phyloP scores from a whole-genome alignment of 2,329 filamentous ascomycete species.

The Nemania sp. region DNA sequence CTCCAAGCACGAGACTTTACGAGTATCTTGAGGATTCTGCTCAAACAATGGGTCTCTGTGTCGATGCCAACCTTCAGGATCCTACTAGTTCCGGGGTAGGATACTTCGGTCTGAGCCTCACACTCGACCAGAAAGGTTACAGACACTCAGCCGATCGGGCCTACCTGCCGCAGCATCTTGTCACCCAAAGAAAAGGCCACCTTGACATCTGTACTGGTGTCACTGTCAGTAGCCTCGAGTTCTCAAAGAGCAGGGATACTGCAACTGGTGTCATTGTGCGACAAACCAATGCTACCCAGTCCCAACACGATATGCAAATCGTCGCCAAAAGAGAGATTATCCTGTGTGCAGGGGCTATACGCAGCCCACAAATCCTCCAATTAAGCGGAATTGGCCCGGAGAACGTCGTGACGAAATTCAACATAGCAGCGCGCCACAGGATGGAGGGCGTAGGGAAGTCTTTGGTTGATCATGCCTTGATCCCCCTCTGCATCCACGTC shows the following conservation, averaged over 20 bases:
- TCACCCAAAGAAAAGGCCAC: background rate
- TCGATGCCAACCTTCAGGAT: background rate
- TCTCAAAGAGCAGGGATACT: background rate
- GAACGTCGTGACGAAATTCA: conserved; percentile 25
- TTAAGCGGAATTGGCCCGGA: conserved; percentile 40
- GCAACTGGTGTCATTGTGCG: background rate
- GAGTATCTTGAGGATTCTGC: background rate
- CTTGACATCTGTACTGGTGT: background rate
- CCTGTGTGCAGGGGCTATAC: conserved; percentile 37
- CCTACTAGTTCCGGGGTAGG: background rate
- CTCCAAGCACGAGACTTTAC: background rate
- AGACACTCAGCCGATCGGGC: background rate
- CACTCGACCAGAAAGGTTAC: background rate
- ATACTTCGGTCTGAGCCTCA: background rate
- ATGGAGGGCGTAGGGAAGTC: background rate
- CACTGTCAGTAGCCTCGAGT: background rate
- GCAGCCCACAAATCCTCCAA: conserved; percentile 41
- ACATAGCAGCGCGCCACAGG: background rate
- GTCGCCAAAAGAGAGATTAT: conserved; percentile 25
- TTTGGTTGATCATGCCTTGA: background rate
- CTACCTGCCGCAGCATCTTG: background rate
- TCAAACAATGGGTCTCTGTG: background rate
- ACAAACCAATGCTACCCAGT: background rate
- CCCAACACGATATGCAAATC: background rate
- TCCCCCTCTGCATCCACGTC: background rate